Percentiles rank a stretch among this genome's conserved stretches.
Evolutionary conservation across 805 yeast species (phyloP).

Genomic region (Sugiyamaella americana): DNA sequence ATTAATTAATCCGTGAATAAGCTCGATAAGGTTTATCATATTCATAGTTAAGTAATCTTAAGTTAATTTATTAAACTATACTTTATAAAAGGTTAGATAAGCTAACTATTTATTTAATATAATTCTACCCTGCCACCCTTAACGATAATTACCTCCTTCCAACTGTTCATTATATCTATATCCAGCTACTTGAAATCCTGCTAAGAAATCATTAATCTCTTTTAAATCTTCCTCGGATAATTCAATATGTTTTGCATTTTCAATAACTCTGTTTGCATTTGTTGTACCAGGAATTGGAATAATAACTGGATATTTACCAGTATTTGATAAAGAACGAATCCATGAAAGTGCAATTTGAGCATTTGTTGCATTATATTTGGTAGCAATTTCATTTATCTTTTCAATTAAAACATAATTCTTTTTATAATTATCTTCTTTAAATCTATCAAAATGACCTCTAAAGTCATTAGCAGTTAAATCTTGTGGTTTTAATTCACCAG

Average conservation of each 20-base stretch:
- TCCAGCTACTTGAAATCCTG: conserved; percentile 46
- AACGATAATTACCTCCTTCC: neutral
- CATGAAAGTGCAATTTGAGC: conserved; percentile 72
- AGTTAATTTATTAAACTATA: too few species aligned
- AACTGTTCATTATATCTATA: conserved; percentile 38
- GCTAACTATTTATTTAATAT: too few species aligned
- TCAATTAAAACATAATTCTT: conserved; percentile 48
- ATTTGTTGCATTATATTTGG: conserved; percentile 40
- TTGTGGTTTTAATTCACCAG: conserved; percentile 47
- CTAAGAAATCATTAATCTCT: conserved; percentile 44
- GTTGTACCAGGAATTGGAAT: conserved; percentile 82
- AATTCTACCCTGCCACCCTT: neutral
- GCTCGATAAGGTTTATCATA: too few species aligned
- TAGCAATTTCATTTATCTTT: conserved; percentile 46
- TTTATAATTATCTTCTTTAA: conserved; percentile 49
- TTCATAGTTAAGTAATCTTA: too few species aligned
- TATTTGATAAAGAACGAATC: conserved; percentile 40
- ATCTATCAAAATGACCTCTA: conserved; percentile 48
- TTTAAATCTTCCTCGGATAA: conserved; percentile 55
- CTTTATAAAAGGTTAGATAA: too few species aligned
- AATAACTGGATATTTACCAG: conserved; percentile 43
- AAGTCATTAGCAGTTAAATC: conserved; percentile 55
- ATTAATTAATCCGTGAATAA: too few species aligned
- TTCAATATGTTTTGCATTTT: conserved; percentile 43
- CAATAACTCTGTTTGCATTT: conserved; percentile 50